These are phyloP conservation scores for Posidonia oceanica DNA, from an alignment of 116 monocot genomes.

Conservation along the genomic window DNA sequence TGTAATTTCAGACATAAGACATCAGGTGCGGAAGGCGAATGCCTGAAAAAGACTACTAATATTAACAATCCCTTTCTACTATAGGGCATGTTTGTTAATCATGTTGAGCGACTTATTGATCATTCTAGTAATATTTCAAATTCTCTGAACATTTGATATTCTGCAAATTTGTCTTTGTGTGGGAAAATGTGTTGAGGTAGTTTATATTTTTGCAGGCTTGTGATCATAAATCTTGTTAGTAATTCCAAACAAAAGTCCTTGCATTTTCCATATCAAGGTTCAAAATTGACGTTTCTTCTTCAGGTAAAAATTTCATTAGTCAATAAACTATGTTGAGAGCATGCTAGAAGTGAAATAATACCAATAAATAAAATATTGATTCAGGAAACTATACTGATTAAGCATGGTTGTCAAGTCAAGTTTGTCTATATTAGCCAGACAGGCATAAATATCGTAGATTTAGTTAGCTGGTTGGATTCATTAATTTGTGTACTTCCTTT, in stretches of 20 bases:
- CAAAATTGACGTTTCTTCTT: slow-evolving; percentile 95
- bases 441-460: no score
- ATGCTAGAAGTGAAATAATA: no score
- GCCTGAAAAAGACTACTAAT: slow-evolving; percentile 94
- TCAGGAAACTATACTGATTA: no score
- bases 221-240: slow-evolving; percentile 91
- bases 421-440: no score
- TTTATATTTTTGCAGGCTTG: slow-evolving; percentile 51
- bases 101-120: background rate
- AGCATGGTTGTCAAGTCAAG: no score
- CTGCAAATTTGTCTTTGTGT: no score
- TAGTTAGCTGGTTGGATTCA: no score
- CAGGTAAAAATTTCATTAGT: slow-evolving; percentile 35
- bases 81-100: slow-evolving; percentile 29
- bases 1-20: slow-evolving; percentile 72
- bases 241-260: slow-evolving; percentile 62
- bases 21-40: slow-evolving; percentile 97
- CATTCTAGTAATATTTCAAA: background rate
- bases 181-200: background rate
- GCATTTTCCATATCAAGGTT: slow-evolving; percentile 95
- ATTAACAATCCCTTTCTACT: slow-evolving; percentile 97
- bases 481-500: no score
- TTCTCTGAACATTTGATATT: background rate
- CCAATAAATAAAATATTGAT: no score
- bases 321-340: no score